These are phyloP conservation scores for Dryas drummondii DNA, from an alignment of 306 rosid genomes.

Conservation along the genomic window DNA sequence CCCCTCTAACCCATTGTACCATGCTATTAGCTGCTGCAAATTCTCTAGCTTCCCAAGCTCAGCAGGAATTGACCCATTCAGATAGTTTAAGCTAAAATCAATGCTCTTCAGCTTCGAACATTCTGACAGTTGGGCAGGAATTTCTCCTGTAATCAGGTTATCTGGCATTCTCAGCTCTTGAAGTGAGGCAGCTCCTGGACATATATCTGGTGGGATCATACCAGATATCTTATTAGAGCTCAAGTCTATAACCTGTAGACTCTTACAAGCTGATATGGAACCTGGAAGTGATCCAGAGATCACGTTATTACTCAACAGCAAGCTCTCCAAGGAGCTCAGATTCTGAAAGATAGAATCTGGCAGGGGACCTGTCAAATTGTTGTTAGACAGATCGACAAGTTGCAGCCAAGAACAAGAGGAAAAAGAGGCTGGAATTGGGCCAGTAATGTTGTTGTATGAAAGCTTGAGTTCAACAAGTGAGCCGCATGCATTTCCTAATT, in stretches of 20 bases:
- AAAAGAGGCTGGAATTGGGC: slow-evolving; percentile 63
- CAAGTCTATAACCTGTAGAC: slow-evolving; percentile 64
- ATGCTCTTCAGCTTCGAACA: slow-evolving; percentile 79
- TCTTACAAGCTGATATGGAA: slow-evolving; percentile 75
- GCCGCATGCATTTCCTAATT: slow-evolving; percentile 61
- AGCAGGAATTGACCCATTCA: slow-evolving; percentile 82
- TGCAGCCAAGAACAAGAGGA: slow-evolving; percentile 71
- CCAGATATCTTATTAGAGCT: slow-evolving; percentile 88
- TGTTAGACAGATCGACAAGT: slow-evolving; percentile 74
- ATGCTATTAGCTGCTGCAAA: slow-evolving; percentile 85
- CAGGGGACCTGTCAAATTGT: slow-evolving; percentile 75
- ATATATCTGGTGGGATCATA: slow-evolving; percentile 58
- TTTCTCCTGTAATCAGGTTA: slow-evolving; percentile 66
- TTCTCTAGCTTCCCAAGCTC: slow-evolving; percentile 85
- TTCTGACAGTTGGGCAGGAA: slow-evolving; percentile 67
- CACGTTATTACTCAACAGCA: slow-evolving; percentile 70
- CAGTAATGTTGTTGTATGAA: slow-evolving; percentile 70
- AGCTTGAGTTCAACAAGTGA: slow-evolving; percentile 74
- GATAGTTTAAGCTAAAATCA: slow-evolving; percentile 82
- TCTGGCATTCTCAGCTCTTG: slow-evolving; percentile 89
- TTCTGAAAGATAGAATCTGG: slow-evolving; percentile 61
- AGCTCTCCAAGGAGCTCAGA: slow-evolving; percentile 61
- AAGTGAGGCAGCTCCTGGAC: slow-evolving; percentile 85
- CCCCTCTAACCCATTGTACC: slow-evolving; percentile 91
- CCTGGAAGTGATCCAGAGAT: slow-evolving; percentile 75